A percentile compares a stretch with the other conserved stretches of the same genome.
Conservation (phyloP, 495 filamentous ascomycete genomes). For the Penicillium canescens region DNA sequence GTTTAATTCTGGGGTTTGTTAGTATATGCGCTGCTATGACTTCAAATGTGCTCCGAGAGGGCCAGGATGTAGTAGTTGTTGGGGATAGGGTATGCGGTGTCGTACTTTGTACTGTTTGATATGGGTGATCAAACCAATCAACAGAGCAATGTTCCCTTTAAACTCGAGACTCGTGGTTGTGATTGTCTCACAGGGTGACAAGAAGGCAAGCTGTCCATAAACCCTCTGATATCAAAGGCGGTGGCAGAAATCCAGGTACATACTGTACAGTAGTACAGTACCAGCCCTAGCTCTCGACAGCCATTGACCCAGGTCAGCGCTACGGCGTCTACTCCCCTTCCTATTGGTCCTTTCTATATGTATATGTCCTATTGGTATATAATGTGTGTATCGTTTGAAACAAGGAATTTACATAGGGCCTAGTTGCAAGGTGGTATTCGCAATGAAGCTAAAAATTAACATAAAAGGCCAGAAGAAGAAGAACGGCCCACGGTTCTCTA, state of each 20-base stretch:
- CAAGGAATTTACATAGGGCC: too few species aligned
- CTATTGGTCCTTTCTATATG: too few species aligned
- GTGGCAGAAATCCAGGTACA: constrained; percentile 22
- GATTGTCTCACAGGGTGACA: constrained; percentile 4
- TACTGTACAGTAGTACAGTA: too few species aligned
- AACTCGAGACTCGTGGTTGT: not conserved
- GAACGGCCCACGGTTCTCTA: too few species aligned
- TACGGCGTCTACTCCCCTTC: too few species aligned
- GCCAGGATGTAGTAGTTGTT: not conserved
- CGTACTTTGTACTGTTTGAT: not conserved
- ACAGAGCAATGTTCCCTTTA: not conserved
- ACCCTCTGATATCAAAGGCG: constrained; percentile 11
- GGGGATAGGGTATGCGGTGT: not conserved
- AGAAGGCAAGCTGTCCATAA: constrained; percentile 31
- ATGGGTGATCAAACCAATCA: not conserved
- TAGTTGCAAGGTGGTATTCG: too few species aligned
- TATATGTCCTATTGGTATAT: too few species aligned
- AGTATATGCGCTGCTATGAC: constrained; percentile 11
- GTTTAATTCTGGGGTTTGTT: constrained; percentile 3
- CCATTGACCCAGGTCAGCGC: too few species aligned
- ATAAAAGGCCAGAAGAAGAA: too few species aligned
- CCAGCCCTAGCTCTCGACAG: too few species aligned
- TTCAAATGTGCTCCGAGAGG: not conserved
- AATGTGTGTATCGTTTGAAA: too few species aligned
- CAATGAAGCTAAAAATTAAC: too few species aligned